Percentiles rank a stretch among this genome's conserved stretches.
These are phyloP conservation scores for Wickerhamiella galacta DNA, from an alignment of 805 yeast species.

Conservation along the genomic window DNA sequence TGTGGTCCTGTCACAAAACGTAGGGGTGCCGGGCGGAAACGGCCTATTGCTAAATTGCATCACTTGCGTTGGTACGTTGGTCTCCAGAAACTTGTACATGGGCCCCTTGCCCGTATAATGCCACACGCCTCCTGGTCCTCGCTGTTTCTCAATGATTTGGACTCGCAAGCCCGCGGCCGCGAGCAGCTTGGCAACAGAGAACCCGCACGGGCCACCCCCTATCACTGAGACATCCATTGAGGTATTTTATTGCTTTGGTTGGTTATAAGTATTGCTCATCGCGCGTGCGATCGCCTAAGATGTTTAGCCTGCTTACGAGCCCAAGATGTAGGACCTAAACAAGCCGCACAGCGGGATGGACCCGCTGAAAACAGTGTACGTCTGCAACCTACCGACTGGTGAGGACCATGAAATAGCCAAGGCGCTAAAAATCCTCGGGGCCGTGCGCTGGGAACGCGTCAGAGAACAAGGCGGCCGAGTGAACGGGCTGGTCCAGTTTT, in stretches of 20 bases:
- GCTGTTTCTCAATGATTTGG: slow-evolving; percentile 43
- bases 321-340: too few relatives aligned
- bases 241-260: too few relatives aligned
- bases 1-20: slow-evolving; percentile 43
- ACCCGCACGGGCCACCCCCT: slow-evolving; percentile 68
- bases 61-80: slow-evolving; percentile 45
- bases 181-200: slow-evolving; percentile 49
- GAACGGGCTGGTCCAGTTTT: background rate
- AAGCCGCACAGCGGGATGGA: too few relatives aligned
- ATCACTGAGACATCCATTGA: slow-evolving; percentile 57
- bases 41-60: slow-evolving; percentile 49
- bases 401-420: background rate
- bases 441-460: background rate
- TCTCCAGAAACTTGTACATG: slow-evolving; percentile 49
- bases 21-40: slow-evolving; percentile 30
- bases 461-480: background rate
- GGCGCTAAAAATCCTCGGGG: background rate
- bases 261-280: too few relatives aligned
- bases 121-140: slow-evolving; percentile 70
- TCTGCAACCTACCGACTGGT: background rate
- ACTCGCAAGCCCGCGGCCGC: slow-evolving; percentile 35
- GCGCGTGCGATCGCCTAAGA: too few relatives aligned
- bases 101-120: slow-evolving; percentile 35
- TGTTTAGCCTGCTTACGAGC: too few relatives aligned
- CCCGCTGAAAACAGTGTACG: background rate